Evolutionary conservation across 495 filamentous ascomycete genomes (phyloP).

Genomic region (Venustampulla echinocandica): DNA sequence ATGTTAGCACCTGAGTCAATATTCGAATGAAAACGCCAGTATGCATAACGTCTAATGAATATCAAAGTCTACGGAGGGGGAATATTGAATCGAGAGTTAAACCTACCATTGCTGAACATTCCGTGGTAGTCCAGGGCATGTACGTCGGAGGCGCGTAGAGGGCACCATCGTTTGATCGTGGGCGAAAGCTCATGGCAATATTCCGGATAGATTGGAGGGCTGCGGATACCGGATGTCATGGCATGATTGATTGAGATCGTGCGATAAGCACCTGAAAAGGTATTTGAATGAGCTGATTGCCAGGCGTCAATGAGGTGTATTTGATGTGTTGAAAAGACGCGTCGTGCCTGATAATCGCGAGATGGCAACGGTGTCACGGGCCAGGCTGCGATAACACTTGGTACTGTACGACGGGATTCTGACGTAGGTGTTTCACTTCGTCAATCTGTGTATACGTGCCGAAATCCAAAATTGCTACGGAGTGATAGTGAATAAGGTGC

Average conservation of each 20-base stretch:
- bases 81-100: background rate
- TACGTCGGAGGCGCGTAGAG: constrained; percentile 63
- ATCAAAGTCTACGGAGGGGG: background rate
- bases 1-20: too few species aligned
- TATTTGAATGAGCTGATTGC: background rate
- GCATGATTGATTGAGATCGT: constrained; percentile 10
- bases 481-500: too few species aligned
- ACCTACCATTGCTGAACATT: constrained; percentile 57
- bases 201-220: constrained; percentile 56
- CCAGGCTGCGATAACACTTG: too few species aligned
- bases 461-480: too few species aligned
- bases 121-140: constrained; percentile 45
- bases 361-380: too few species aligned
- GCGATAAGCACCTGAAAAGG: background rate
- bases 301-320: too few species aligned
- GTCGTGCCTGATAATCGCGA: too few species aligned
- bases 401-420: too few species aligned
- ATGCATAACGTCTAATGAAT: background rate
- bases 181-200: constrained; percentile 80
- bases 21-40: too few species aligned
- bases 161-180: constrained; percentile 77
- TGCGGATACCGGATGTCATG: constrained; percentile 23
- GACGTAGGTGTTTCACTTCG: too few species aligned
- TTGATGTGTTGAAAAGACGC: too few species aligned
- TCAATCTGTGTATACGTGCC: too few species aligned